Base-by-base conservation (phyloP, 1,284 basidiomycete species). In the Ustanciosporium gigantosporum region DNA sequence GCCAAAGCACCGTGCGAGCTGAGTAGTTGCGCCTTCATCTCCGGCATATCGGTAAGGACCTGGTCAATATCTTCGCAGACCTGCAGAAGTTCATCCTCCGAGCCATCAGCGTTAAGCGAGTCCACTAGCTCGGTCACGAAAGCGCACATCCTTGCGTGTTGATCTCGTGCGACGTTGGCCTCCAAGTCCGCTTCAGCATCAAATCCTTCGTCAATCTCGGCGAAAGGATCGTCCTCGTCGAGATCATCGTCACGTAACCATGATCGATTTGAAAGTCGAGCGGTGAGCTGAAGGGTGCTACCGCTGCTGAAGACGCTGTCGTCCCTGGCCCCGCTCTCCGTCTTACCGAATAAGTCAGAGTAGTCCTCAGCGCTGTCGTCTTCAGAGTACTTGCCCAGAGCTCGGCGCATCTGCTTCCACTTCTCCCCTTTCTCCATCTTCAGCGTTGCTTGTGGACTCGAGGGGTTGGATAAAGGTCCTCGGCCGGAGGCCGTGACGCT, bases 1-100 rank as follows among this genome's bases (percentile, higher is more conserved):
- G 91, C 90, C 6, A 97, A 82, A 86, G 96, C 89, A 4, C 94
- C 94, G 79, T 97, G 94, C 0, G 88, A 87, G 13, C 87, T 87
- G 11, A 96, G 88, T 31, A 97, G 84, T 66, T 96, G 91, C 15
- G 83, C 80, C 68, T 91, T 87, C 84, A 95, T 89, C 68, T 93
- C 91, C n/a, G 89, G 87, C 3, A 86, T 84, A 41, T 91, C 89
- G 31, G 85, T 82, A 57, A 95, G 83, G 66, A 95, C 86, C 31
- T 78, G 82, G 41, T 93, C 91, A 57, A 97, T 80, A 70, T 94
- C 88, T 74, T 94, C 88, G 66, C 91, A 92, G 6, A 87, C 88
- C 59, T 89, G 86, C 17, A 87, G 83, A 15, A 95, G 81, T 65
- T 87, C 86, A 61, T 87, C 87, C 67, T 91, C 88, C 0, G 88